phyloP scores from a whole-genome alignment of 768 basidiomycete species.

The Gloeopeniophorella convolvens region DNA sequence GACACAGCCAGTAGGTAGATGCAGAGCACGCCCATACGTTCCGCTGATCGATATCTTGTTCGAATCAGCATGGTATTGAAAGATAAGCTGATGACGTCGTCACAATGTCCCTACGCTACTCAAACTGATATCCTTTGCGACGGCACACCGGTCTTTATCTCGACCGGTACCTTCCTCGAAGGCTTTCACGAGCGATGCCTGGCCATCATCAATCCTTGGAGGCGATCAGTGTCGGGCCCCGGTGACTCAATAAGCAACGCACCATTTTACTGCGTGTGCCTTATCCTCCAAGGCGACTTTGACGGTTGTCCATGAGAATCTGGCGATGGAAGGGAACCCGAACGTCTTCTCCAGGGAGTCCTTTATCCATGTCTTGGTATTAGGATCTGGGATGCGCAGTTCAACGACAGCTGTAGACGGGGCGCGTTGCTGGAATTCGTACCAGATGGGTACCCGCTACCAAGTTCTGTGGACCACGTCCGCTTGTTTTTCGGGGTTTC shows the following conservation, averaged over 20 bases:
- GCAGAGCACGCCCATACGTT: too few relatives aligned
- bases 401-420: not conserved
- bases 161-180: conserved; percentile 63
- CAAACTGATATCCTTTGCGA: conserved; percentile 70
- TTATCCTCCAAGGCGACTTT: conserved; percentile 77
- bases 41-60: too few relatives aligned
- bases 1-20: too few relatives aligned
- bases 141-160: conserved; percentile 68
- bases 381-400: conserved; percentile 57
- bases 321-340: conserved; percentile 82
- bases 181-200: conserved; percentile 66
- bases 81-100: conserved; percentile 16
- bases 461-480: conserved; percentile 38
- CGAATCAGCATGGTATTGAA: too few relatives aligned
- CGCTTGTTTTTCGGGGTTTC: conserved; percentile 7
- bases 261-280: conserved; percentile 82
- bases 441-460: conserved; percentile 93
- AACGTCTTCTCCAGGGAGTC: conserved; percentile 77
- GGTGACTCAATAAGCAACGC: not conserved
- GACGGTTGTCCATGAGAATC: conserved; percentile 95
- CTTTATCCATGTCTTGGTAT: conserved; percentile 83
- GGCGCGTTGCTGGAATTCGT: conserved; percentile 6
- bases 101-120: conserved; percentile 63
- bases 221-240: not conserved
- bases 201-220: conserved; percentile 77